A percentile compares a stretch with the other conserved stretches of the same genome.
Evolutionary conservation across 352 stramenopile genomes (phyloP).

Genomic region (Elongisporangium undulatum): DNA sequence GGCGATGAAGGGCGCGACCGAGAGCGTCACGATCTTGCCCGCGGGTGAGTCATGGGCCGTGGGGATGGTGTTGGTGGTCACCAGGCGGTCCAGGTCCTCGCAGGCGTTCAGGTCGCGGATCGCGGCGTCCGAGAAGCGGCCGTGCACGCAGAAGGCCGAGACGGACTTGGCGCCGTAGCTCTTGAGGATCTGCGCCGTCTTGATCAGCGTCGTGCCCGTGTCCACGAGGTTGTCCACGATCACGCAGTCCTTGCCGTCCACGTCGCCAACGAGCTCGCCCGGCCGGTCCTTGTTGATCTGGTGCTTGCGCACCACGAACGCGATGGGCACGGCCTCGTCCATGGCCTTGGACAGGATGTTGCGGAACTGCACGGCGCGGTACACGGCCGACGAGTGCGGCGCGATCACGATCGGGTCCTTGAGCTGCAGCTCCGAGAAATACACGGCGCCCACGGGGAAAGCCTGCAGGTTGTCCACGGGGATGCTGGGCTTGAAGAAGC

Average conservation of each 20-base stretch:
- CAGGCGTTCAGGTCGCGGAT: conserved; percentile 56
- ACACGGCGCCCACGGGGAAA: conserved; percentile 81
- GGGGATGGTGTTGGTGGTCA: conserved; percentile 86
- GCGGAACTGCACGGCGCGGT: conserved; percentile 73
- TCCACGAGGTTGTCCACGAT: conserved; percentile 87
- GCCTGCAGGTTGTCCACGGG: conserved; percentile 84
- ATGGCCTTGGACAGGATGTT: conserved; percentile 77
- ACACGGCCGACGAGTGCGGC: conserved; percentile 76
- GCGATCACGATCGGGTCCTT: conserved; percentile 73
- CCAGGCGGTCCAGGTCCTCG: conserved; percentile 73
- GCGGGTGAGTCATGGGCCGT: conserved; percentile 30
- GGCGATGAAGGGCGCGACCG: conserved; percentile 82
- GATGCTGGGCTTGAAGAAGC: conserved; percentile 85
- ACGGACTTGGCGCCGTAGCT: conserved; percentile 69
- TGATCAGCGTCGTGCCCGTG: conserved; percentile 78
- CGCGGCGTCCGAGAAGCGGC: conserved; percentile 69
- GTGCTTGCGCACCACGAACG: conserved; percentile 84
- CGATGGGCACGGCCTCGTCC: conserved; percentile 72
- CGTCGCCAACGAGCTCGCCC: conserved; percentile 75
- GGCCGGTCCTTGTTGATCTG: conserved; percentile 61
- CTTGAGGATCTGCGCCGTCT: conserved; percentile 82
- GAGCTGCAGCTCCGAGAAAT: conserved; percentile 79
- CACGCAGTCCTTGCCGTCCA: conserved; percentile 81
- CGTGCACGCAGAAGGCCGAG: conserved; percentile 80
- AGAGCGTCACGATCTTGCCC: conserved; percentile 81